Conservation (phyloP, 2,329 filamentous ascomycete genomes). For the Daldinia eschscholtzii region DNA sequence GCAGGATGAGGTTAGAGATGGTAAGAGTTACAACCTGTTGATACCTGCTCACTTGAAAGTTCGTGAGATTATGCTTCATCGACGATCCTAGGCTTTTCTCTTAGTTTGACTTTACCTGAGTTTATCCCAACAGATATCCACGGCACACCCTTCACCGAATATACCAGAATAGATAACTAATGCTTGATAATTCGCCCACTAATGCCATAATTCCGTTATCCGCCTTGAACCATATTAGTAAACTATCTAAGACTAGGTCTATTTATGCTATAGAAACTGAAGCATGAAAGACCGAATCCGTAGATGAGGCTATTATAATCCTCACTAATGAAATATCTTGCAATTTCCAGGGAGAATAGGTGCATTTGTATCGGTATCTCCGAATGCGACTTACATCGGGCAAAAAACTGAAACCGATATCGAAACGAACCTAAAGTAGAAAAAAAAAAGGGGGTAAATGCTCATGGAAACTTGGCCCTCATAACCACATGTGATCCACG, state of each 20-base stretch:
- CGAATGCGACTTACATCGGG: neutral
- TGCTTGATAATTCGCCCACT: neutral
- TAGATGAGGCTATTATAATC: constrained; percentile 9
- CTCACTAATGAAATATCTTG: neutral
- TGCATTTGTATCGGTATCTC: constrained; percentile 1
- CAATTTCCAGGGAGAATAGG: neutral
- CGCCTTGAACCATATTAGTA: neutral
- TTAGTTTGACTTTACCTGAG: neutral
- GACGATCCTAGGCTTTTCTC: neutral
- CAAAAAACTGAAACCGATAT: constrained; percentile 8
- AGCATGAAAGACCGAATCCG: neutral
- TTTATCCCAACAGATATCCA: neutral
- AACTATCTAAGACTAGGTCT: neutral
- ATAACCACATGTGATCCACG: neutral
- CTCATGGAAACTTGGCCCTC: constrained; percentile 1
- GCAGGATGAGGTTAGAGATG: neutral
- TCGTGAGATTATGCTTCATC: neutral
- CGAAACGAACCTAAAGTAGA: neutral
- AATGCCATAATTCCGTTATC: neutral
- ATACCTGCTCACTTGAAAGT: too few relatives aligned
- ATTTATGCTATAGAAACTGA: neutral
- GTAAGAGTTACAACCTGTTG: neutral
- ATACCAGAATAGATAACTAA: neutral
- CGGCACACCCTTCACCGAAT: too few relatives aligned
- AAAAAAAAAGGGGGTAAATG: constrained; percentile 7